These are phyloP conservation scores for Cutaneotrichosporon cutaneum DNA, from an alignment of 1,284 basidiomycete genomes.

Conservation along the genomic window DNA sequence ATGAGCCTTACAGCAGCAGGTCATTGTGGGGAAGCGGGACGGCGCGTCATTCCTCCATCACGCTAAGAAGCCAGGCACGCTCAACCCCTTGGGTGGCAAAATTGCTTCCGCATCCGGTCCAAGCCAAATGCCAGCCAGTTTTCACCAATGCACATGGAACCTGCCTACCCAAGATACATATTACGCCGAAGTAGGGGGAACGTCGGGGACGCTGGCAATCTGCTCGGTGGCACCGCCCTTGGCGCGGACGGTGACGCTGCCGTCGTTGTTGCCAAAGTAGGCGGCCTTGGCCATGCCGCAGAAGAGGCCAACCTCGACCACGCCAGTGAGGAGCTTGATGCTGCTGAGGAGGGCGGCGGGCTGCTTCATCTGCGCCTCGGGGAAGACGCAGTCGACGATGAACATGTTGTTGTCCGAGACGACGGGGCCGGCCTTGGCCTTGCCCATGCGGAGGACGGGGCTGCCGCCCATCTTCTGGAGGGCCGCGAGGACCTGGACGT, in stretches of 20 bases:
- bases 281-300: conserved; percentile 90
- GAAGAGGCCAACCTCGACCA: conserved; percentile 96
- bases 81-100: background rate
- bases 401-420: conserved; percentile 97
- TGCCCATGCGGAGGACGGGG: conserved; percentile 72
- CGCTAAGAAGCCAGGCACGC: background rate
- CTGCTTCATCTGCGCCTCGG: conserved; percentile 65
- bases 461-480: conserved; percentile 60
- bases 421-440: conserved; percentile 70
- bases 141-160: background rate
- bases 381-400: conserved; percentile 87
- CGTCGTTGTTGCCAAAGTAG: conserved; percentile 86
- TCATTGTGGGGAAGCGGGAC: background rate
- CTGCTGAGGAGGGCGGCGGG: conserved; percentile 69
- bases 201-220: conserved; percentile 42
- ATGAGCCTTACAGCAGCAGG: too few species aligned
- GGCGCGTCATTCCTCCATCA: background rate
- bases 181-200: conserved; percentile 22
- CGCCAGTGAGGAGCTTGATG: conserved; percentile 90
- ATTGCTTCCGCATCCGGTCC: background rate
- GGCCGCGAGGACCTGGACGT: conserved; percentile 74
- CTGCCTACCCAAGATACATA: conserved; percentile 1
- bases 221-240: conserved; percentile 47
- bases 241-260: conserved; percentile 51
- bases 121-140: background rate